Evolutionary conservation across 345 rosid species (phyloP), one percentile per base, ranked within the genome.

Genomic region (Eutrema yunnanense): DNA sequence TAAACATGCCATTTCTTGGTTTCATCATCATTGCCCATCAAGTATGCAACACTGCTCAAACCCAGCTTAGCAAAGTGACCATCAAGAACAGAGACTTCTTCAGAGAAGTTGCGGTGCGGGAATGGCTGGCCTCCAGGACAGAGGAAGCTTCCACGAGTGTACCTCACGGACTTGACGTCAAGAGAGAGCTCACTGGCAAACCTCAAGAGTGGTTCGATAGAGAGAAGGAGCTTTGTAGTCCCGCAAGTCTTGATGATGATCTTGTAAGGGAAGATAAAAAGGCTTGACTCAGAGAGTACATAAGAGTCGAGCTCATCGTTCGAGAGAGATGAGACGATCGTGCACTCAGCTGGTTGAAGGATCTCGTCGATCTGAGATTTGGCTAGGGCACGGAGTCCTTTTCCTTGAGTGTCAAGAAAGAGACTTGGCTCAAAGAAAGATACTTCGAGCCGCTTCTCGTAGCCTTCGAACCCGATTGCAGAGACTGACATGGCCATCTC

Each of bases 251-350:
- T 89, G 82, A 92, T 79, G 57, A 89, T 73, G 5, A 86, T 81
- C 75, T 81, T 89, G 52, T 75, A 59, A 0, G 93, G 84, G 83
- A 71, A 87, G 55, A 92, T 60, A 55, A 92, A 89, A 67, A 87
- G 83, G 73, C 97, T 88, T 2, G 95, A 91, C 84, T 91, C 95
- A 5, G 97, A 91, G 71, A 91, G 87, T 6, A 92, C 92, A 61
- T 87, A 92, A 1, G 96, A 87, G 82, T 87, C 97, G 11, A 92
- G 78, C 40, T 86, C 80, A 16, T 72, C 34, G 77, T 83, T 89
- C 0, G 90, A 84, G 44, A 87, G 87, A 57, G 85, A 84, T 0
- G 89, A 80, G 0, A 92, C 92, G 36, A 89, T 84, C 30, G 87
- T 82, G 89, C 96, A 87, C 42, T 77, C 78, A 51, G 90, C 96